Base-by-base conservation (phyloP, 495 filamentous ascomycete species). In the Hyphodiscus hymeniophilus region DNA sequence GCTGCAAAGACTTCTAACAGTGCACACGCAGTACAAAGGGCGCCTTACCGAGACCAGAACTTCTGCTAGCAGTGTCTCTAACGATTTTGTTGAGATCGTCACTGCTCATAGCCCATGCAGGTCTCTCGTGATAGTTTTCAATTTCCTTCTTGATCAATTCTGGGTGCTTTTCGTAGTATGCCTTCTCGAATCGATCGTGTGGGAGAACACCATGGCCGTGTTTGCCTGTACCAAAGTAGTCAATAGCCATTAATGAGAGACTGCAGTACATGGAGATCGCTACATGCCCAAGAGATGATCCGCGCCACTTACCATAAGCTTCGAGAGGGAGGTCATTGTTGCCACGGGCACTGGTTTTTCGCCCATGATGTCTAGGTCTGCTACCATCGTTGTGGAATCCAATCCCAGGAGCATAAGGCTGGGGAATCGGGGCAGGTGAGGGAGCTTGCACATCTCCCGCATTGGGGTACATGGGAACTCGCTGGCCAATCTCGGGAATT, bases 391-490 rank as follows among this genome's bases (percentile, higher is more conserved):
- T 82, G 50, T 69, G 65, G 56, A 70, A 74, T 38, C 79, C 77
- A 53, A 75, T 58, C 17, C 80, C 81, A 23, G 72, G 66, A 16
- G 74, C 63, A 28, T 70, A 70, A 15, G 65, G 65, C 31, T 76
- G 65, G 3, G 74, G 68, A 26, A 70, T 65, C n/a, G 81, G 86
- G 13, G 84, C 78, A 3, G 90, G 88, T 0, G 94, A 90, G 0
- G 92, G 92, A 11, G 92, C 92, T 66, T 99, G 92, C 8, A 99
- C 94, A 64, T 97, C 92, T 35, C 92, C 92, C 32, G 89, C 90
- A 66, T 94, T 80, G 30, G 82, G 82, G 59, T 91, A 84, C 89
- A 99, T 94, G 28, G 92, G 94, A 17, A 97, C 90, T 56, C 88
- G 77, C 59, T 81, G 74, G 31, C 89, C 89, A 51, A 95, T 92